Evolutionary conservation across 2,329 filamentous ascomycete species (phyloP).

Genomic region (Ophiocordyceps camponoti-floridani): DNA sequence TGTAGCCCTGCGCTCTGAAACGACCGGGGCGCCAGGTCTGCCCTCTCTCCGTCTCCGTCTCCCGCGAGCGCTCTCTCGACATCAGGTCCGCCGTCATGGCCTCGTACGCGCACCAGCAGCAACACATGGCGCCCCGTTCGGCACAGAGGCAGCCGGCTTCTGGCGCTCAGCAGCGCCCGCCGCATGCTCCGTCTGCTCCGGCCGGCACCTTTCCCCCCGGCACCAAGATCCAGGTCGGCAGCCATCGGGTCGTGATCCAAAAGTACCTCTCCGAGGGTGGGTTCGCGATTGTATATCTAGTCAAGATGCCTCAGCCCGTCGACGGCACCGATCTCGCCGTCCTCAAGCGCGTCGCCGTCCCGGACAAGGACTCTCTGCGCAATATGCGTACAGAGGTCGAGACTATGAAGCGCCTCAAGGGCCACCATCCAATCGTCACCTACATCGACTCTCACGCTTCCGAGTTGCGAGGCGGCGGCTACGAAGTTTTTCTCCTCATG

Average conservation of each 20-base stretch:
- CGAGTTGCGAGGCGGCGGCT: conserved; percentile 79
- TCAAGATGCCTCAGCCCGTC: conserved; percentile 62
- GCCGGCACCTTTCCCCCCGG: conserved; percentile 80
- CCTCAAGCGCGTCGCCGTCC: conserved; percentile 86
- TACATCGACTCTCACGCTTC: conserved; percentile 98
- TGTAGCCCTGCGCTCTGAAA: background rate
- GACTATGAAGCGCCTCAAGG: conserved; percentile 98
- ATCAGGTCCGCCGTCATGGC: conserved; percentile 11
- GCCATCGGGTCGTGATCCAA: conserved; percentile 83
- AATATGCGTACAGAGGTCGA: conserved; percentile 98
- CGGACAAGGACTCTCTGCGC: conserved; percentile 83
- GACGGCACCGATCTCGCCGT: conserved; percentile 69
- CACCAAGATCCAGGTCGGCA: conserved; percentile 92
- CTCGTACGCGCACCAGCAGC: conserved; percentile 18
- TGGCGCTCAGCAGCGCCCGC: conserved; percentile 20
- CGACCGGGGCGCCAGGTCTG: background rate
- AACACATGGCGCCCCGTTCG: conserved; percentile 13
- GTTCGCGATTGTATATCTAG: conserved; percentile 95
- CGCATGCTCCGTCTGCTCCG: conserved; percentile 27
- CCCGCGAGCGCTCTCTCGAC: background rate
- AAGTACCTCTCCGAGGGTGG: conserved; percentile 96
- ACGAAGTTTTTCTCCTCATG: conserved; percentile 97
- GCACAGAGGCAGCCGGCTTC: conserved; percentile 22
- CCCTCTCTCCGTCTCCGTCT: background rate
- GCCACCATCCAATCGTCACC: conserved; percentile 87